Evolutionary conservation across 371 early-diverging fungal genomes (phyloP), one percentile per base, ranked within the genome.

Genomic region (Blakeslea trispora): DNA sequence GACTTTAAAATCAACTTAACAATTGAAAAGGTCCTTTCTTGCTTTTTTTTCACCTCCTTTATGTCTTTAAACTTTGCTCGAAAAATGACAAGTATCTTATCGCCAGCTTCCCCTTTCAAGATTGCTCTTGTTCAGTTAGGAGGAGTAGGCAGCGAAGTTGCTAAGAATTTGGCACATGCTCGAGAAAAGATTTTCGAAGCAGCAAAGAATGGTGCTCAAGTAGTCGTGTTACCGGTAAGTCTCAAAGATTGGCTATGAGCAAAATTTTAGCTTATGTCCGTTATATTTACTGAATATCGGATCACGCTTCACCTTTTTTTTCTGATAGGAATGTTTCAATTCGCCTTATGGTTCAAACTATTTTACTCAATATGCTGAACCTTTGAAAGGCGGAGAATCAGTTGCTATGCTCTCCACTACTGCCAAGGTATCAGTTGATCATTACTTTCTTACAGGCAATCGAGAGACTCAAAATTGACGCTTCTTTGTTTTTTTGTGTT

Each of bases 281-380:
- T n/a, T n/a, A n/a, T n/a, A n/a, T n/a, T n/a, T n/a, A n/a, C n/a
- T n/a, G n/a, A n/a, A n/a, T n/a, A n/a, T n/a, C n/a, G n/a, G n/a
- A n/a, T n/a, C n/a, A n/a, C n/a, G n/a, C n/a, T n/a, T n/a, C n/a
- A n/a, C 34, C 46, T 43, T 1, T 3, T 22, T 17, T 18, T 13
- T 17, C 1, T 22, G 42, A 34, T 64, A 83, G 88, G 93, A 98
- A 82, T 94, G 96, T 73, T 97, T 96, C 81, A 97, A 98, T 69
- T 93, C 92, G 17, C 96, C 96, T 15, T 98, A 97, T 71, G 96
- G 97, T 3, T 91, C 93, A 3, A 67, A 83, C 15, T 87, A 82
- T 79, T 98, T 98, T 70, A 83, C 87, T 11, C 81, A 91, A 41
- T 88, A 87, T 54, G 86, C 94, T 32, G 89, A 90, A 55, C 63